phyloP scores from a whole-genome alignment of 139 green algal species.

The Mesostigma viride region DNA sequence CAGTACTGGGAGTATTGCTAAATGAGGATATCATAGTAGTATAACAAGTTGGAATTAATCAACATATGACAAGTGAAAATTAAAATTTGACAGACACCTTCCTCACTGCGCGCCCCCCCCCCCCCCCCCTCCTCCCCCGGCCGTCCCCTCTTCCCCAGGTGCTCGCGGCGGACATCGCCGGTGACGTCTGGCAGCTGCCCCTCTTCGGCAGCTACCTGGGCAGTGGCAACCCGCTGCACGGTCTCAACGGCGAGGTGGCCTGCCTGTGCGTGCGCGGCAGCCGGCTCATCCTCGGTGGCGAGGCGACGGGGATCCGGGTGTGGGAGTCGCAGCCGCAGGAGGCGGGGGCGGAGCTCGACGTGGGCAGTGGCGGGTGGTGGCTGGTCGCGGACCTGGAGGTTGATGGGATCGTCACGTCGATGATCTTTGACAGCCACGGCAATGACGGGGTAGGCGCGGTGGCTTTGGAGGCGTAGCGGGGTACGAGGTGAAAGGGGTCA shows the following conservation, averaged over 20 bases:
- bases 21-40: too few species aligned
- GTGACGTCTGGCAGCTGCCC: constrained; percentile 8
- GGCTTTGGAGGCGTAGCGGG: too few species aligned
- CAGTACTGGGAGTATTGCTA: too few species aligned
- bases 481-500: too few species aligned
- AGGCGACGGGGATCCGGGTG: neutral
- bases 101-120: too few species aligned
- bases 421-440: neutral
- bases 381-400: neutral
- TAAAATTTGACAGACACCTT: too few species aligned
- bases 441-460: neutral
- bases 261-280: neutral
- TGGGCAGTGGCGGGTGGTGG: neutral
- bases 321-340: neutral
- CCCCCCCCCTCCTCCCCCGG: too few species aligned
- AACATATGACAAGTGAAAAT: too few species aligned
- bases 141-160: too few species aligned
- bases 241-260: neutral
- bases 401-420: neutral
- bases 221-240: neutral
- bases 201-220: neutral
- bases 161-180: too few species aligned
- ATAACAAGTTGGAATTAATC: too few species aligned
- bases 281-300: neutral
- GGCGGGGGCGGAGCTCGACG: neutral